Conservation (phyloP, 1,284 basidiomycete species). For the Irpex sp. region DNA sequence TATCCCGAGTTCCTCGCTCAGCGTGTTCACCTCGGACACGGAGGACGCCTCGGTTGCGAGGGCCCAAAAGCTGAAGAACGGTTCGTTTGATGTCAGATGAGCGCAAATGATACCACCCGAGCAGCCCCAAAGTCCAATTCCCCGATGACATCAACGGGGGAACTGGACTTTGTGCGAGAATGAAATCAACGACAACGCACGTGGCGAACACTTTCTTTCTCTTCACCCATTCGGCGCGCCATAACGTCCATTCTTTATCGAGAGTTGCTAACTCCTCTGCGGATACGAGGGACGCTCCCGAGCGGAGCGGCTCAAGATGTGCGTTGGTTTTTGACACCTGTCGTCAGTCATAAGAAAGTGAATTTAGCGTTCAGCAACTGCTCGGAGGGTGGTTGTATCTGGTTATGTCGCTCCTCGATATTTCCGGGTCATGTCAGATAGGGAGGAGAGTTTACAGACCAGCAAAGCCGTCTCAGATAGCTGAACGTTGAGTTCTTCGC, state of each 20-base stretch:
- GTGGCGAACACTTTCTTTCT: slow-evolving; percentile 65
- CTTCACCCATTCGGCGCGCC: slow-evolving; percentile 69
- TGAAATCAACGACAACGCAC: slow-evolving; percentile 38
- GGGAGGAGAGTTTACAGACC: slow-evolving; percentile 30
- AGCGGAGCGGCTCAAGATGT: slow-evolving; percentile 61
- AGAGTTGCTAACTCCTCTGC: slow-evolving; percentile 58
- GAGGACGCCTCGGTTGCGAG: slow-evolving; percentile 62
- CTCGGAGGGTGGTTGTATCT: no score
- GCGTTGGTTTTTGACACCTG: slow-evolving; percentile 48
- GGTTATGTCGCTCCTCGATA: no score
- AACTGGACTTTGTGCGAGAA: no score
- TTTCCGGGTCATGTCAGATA: background rate
- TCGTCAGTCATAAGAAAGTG: background rate
- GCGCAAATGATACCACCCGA: background rate
- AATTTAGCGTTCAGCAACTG: no score
- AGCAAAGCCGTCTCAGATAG: slow-evolving; percentile 39
- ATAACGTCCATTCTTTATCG: slow-evolving; percentile 65
- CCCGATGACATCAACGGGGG: no score
- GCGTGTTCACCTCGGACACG: slow-evolving; percentile 55
- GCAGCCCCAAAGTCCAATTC: background rate
- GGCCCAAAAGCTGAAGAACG: slow-evolving; percentile 59
- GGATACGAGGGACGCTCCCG: slow-evolving; percentile 63
- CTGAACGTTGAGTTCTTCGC: slow-evolving; percentile 55
- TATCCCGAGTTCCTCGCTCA: slow-evolving; percentile 72
- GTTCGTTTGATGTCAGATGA: background rate